Percentiles rank a stretch among this genome's conserved stretches.
These are phyloP conservation scores for Leptographium wingfieldii DNA, from an alignment of 2,329 filamentous ascomycete genomes.

Conservation along the genomic window DNA sequence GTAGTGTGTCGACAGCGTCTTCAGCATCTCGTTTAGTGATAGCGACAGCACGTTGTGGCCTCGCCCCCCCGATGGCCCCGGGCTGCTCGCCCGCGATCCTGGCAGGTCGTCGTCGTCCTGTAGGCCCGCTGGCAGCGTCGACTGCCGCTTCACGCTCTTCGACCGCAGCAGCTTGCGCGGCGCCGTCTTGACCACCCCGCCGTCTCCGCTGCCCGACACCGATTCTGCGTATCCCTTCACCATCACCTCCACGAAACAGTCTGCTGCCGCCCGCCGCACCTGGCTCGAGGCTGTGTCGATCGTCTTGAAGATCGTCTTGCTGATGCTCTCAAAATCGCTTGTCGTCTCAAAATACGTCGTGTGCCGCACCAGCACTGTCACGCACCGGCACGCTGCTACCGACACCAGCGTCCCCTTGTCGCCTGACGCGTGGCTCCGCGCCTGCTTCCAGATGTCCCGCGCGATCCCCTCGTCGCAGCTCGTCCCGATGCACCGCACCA, in stretches of 20 bases:
- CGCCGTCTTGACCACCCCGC: slow-evolving; percentile 16
- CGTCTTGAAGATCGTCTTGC: slow-evolving; percentile 70
- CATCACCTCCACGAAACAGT: slow-evolving; percentile 71
- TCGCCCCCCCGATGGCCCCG: slow-evolving; percentile 34
- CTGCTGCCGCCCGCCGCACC: slow-evolving; percentile 75
- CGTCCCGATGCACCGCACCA: slow-evolving; percentile 59
- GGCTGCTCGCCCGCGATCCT: slow-evolving; percentile 54
- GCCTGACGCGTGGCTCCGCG: slow-evolving; percentile 57
- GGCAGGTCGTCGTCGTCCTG: slow-evolving; percentile 46
- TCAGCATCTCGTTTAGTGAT: slow-evolving; percentile 65
- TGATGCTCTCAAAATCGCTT: slow-evolving; percentile 81
- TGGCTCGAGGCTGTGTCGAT: slow-evolving; percentile 65
- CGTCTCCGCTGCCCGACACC: slow-evolving; percentile 27
- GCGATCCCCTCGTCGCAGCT: slow-evolving; percentile 75
- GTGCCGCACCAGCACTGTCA: slow-evolving; percentile 57
- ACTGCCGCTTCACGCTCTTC: slow-evolving; percentile 41
- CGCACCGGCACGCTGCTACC: slow-evolving; percentile 63
- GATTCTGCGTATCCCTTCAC: slow-evolving; percentile 66
- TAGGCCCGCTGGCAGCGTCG: slow-evolving; percentile 40
- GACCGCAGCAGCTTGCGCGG: slow-evolving; percentile 62
- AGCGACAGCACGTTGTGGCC: slow-evolving; percentile 57
- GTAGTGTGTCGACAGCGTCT: slow-evolving; percentile 69
- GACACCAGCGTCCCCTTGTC: slow-evolving; percentile 81
- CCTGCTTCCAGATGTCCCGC: slow-evolving; percentile 91
- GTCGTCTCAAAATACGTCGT: slow-evolving; percentile 80